Base-by-base conservation (phyloP, 495 filamentous ascomycete genomes). In the Hypoxylon subgilvum region DNA sequence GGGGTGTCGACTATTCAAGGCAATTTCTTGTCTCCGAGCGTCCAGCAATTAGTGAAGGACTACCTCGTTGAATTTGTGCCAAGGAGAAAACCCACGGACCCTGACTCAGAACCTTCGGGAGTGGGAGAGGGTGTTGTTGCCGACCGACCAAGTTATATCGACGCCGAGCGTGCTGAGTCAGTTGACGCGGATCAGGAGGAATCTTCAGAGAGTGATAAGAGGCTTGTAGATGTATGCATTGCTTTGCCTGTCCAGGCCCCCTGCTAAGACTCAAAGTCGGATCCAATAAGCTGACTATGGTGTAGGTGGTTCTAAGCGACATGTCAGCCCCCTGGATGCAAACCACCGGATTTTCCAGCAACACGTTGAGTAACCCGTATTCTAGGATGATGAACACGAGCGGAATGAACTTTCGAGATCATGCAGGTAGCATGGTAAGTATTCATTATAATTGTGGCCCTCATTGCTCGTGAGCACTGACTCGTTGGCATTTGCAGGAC, bases 381-480 rank as follows among this genome's bases (percentile, higher is more conserved):
- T 70, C 70, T 78, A 98, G 94, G 94, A 88, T 98, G 91, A 96
- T 96, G 91, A 97, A 97, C 74, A 96, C 92, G 42, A 96, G 89
- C 72, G 94, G 94, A 31, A 86, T 91, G 55, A 70, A 67, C 13
- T 91, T 95, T 71, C 83, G 82, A 71, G 94, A 98, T 75, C 95
- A 98, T 74, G 88, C 85, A 21, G 91, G 90, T 27, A 96, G 91
- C 74, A 98, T 98, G 90, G 94, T 97, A 76, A 65, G 86, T 76
- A 17, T 27, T 17, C 22, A 44, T 28, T 42, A 3, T 1, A 31
- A n/a, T 17, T 13, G 0, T 3, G 22, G 6, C 6, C 0, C 17
- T 39, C 23, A n/a, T 6, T 13, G 17, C 10, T 12, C 36, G 17
- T 25, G 17, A 13, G 17, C 14, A 41, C 19, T 27, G 49, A 45